A percentile compares a stretch with the other conserved stretches of the same genome.
Conservation (phyloP, 2,329 filamentous ascomycete species). For the Fusarium penzigii region DNA sequence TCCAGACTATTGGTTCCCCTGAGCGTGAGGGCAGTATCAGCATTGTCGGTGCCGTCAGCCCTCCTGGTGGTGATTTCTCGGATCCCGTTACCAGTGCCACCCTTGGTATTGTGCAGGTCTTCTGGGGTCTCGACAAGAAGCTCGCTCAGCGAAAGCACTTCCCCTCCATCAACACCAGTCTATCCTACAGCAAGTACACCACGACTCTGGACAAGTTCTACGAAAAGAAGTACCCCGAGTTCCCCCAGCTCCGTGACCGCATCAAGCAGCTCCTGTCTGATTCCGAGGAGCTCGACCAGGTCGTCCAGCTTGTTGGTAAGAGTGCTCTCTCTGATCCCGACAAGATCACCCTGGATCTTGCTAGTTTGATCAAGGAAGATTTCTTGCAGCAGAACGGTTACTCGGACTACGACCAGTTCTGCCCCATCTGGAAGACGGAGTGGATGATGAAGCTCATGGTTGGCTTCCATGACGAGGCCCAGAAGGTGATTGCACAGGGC, state of each 20-base stretch:
- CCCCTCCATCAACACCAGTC: conserved; percentile 92
- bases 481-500: conserved; percentile 91
- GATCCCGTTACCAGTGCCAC: conserved; percentile 95
- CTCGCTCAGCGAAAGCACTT: conserved; percentile 98
- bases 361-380: conserved; percentile 92
- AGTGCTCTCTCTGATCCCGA: conserved; percentile 93
- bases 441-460: conserved; percentile 99
- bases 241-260: conserved; percentile 87
- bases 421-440: conserved; percentile 98
- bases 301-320: conserved; percentile 97
- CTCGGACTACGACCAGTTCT: conserved; percentile 99
- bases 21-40: conserved; percentile 90
- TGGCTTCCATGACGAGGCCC: conserved; percentile 94
- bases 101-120: conserved; percentile 96
- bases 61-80: conserved; percentile 97
- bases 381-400: conserved; percentile 99
- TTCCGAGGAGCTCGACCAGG: conserved; percentile 96
- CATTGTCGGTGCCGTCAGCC: conserved; percentile 96
- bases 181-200: conserved; percentile 97
- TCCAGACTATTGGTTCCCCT: conserved; percentile 82
- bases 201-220: conserved; percentile 88
- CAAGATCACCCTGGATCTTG: conserved; percentile 97
- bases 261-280: conserved; percentile 93
- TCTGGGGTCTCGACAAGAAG: conserved; percentile 99
- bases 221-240: conserved; percentile 89